These are phyloP conservation scores for Hemileccinum hortonii DNA, from an alignment of 1,284 basidiomycete species.

Conservation along the genomic window DNA sequence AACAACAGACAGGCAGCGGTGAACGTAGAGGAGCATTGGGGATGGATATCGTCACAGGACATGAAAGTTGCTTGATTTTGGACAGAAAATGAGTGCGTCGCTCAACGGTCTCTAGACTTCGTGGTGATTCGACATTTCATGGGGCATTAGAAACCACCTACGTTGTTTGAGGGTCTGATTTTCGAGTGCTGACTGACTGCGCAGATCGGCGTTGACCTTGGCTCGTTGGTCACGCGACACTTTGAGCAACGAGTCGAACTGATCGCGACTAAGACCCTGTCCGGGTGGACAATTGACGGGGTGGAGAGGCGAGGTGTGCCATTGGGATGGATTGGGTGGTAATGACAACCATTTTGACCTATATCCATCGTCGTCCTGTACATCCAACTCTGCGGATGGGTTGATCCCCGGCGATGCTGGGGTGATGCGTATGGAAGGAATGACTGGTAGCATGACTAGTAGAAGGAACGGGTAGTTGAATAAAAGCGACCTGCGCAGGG, in stretches of 20 bases:
- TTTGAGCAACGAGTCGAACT: slow-evolving; percentile 61
- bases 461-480: slow-evolving; percentile 8
- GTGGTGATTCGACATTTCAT: neutral
- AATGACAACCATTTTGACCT: slow-evolving; percentile 58
- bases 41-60: slow-evolving; percentile 52
- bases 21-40: slow-evolving; percentile 71
- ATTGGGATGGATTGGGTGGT: slow-evolving; percentile 45
- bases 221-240: slow-evolving; percentile 56
- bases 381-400: slow-evolving; percentile 26
- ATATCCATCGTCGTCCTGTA: slow-evolving; percentile 46
- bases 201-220: slow-evolving; percentile 50
- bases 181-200: slow-evolving; percentile 72
- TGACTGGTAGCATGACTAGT: slow-evolving; percentile 43
- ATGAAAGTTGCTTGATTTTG: slow-evolving; percentile 65
- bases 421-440: slow-evolving; percentile 69
- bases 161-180: slow-evolving; percentile 73
- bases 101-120: slow-evolving; percentile 48
- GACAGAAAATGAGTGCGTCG: slow-evolving; percentile 73
- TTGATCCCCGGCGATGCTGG: slow-evolving; percentile 53
- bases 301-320: slow-evolving; percentile 53
- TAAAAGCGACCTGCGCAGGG: slow-evolving; percentile 48
- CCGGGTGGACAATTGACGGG: slow-evolving; percentile 38
- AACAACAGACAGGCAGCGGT: slow-evolving; percentile 66
- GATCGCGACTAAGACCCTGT: slow-evolving; percentile 59
- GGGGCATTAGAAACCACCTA: slow-evolving; percentile 34